Evolutionary conservation across 2,329 filamentous ascomycete genomes (phyloP).

Genomic region (Beauveria sp.): DNA sequence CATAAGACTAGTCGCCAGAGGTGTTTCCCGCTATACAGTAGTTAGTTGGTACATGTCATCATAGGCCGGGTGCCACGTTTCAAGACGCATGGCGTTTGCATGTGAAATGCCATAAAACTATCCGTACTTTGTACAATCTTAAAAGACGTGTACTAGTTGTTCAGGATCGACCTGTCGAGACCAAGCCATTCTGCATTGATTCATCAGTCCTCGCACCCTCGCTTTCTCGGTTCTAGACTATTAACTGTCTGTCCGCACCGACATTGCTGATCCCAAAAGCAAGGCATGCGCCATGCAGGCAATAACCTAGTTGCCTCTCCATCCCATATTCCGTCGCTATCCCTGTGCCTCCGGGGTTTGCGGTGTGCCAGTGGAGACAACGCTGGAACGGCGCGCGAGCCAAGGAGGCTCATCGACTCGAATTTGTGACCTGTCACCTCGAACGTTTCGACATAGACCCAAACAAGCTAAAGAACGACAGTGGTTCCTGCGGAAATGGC

Average conservation of each 20-base stretch:
- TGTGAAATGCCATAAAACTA: too few relatives aligned
- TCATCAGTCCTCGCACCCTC: background rate
- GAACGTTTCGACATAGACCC: background rate
- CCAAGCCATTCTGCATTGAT: background rate
- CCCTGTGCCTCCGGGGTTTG: background rate
- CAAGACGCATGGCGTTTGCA: too few relatives aligned
- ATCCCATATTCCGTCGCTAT: background rate
- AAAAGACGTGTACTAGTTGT: too few relatives aligned
- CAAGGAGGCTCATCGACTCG: background rate
- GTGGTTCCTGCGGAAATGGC: constrained; percentile 6
- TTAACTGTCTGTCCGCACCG: background rate
- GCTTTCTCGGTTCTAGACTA: background rate
- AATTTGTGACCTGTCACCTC: constrained; percentile 3
- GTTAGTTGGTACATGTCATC: too few relatives aligned
- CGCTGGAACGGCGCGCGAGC: background rate
- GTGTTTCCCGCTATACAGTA: too few relatives aligned
- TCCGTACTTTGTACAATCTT: too few relatives aligned
- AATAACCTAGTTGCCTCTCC: background rate
- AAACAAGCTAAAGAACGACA: background rate
- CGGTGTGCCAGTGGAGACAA: background rate
- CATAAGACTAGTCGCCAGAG: too few relatives aligned
- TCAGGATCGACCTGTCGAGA: background rate
- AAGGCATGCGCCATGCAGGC: background rate
- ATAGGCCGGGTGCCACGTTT: too few relatives aligned
- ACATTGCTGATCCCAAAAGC: background rate